These are phyloP conservation scores for Butyriboletus pseudospeciosus DNA, from an alignment of 1,284 basidiomycete genomes.

Conservation along the genomic window DNA sequence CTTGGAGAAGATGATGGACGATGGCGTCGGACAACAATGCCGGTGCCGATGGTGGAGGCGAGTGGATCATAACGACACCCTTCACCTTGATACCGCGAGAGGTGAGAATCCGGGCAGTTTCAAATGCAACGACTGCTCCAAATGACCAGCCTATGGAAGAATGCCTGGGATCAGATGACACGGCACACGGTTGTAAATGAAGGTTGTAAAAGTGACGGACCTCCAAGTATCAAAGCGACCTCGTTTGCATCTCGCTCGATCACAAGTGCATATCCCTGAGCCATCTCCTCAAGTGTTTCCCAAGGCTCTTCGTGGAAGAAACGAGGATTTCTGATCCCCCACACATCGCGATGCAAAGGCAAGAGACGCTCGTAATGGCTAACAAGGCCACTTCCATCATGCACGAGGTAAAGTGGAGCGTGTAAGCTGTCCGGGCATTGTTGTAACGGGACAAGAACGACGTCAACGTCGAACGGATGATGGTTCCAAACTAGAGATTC, in stretches of 20 bases:
- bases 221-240: constrained; percentile 50
- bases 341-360: constrained; percentile 48
- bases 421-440: constrained; percentile 14
- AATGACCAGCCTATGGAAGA: constrained; percentile 63
- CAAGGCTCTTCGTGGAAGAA: constrained; percentile 44
- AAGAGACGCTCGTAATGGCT: constrained; percentile 49
- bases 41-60: constrained; percentile 51
- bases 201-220: constrained; percentile 40
- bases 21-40: constrained; percentile 48
- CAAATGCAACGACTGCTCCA: constrained; percentile 65
- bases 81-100: constrained; percentile 40
- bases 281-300: constrained; percentile 51
- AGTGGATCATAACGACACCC: constrained; percentile 64
- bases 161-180: not conserved
- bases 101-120: constrained; percentile 53
- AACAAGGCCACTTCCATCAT: constrained; percentile 65
- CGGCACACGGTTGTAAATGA: not conserved
- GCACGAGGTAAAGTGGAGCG: constrained; percentile 57
- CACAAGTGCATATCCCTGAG: constrained; percentile 41
- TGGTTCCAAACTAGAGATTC: not conserved
- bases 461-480: not conserved
- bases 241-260: constrained; percentile 34
- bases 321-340: constrained; percentile 57
- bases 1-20: constrained; percentile 34
- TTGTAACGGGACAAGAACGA: constrained; percentile 34